phyloP scores from a whole-genome alignment of 352 stramenopile genomes.

The Phytophthora uliginosa region DNA sequence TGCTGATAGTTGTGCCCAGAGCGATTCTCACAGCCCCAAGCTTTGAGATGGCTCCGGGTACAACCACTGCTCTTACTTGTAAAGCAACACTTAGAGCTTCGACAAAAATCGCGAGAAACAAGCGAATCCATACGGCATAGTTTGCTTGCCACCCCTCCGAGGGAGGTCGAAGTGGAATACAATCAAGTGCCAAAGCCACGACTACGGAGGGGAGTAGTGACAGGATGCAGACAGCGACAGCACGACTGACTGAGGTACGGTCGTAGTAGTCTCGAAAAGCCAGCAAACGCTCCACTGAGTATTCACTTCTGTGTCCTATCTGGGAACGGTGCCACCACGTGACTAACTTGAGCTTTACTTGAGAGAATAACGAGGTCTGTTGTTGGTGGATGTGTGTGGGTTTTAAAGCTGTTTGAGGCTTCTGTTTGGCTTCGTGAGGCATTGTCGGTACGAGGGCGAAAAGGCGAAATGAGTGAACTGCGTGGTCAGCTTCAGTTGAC shows the following conservation, averaged over 20 bases:
- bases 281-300: conserved; percentile 16
- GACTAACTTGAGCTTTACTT: not conserved
- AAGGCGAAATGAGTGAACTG: too few relatives aligned
- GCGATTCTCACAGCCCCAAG: conserved; percentile 7
- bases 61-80: conserved; percentile 8
- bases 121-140: conserved; percentile 15
- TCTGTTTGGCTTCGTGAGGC: too few relatives aligned
- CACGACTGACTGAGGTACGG: not conserved
- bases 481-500: too few relatives aligned
- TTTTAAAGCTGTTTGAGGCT: too few relatives aligned
- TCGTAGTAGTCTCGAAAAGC: conserved; percentile 14
- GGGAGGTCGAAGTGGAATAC: conserved; percentile 9
- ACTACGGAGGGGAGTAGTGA: conserved; percentile 23
- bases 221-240: conserved; percentile 4
- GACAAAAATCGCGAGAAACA: conserved; percentile 12
- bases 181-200: conserved; percentile 8
- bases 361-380: too few relatives aligned
- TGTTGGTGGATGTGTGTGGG: too few relatives aligned
- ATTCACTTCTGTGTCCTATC: conserved; percentile 18
- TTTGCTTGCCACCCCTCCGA: conserved; percentile 19
- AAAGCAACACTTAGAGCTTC: conserved; percentile 9
- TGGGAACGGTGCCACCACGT: conserved; percentile 4
- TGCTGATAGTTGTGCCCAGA: conserved; percentile 1
- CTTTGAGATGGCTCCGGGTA: conserved; percentile 10
- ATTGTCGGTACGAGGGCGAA: too few relatives aligned